A percentile compares a stretch with the other conserved stretches of the same genome.
phyloP scores from a whole-genome alignment of 2,329 filamentous ascomycete species.

The Exophiala sideris region DNA sequence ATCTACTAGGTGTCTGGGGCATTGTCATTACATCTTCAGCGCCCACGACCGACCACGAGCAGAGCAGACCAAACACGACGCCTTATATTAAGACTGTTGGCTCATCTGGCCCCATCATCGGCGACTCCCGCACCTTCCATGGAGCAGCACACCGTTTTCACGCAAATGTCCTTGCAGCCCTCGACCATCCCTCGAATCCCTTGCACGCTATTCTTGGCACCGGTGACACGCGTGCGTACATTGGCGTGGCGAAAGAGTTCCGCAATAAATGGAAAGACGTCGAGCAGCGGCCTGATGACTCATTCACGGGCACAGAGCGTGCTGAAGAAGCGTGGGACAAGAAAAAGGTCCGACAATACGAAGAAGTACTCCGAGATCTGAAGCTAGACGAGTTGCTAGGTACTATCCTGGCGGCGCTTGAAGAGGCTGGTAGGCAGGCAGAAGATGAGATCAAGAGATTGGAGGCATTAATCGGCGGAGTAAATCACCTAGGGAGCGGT shows the following conservation, averaged over 20 bases:
- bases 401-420: constrained; percentile 57
- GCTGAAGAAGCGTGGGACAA: constrained; percentile 28
- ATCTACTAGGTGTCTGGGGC: constrained; percentile 63
- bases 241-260: constrained; percentile 65
- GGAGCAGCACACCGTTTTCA: constrained; percentile 57
- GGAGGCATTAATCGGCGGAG: constrained; percentile 5
- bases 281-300: constrained; percentile 21
- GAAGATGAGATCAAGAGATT: constrained; percentile 40
- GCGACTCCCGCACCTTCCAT: constrained; percentile 26
- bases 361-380: constrained; percentile 55
- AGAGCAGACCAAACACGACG: neutral
- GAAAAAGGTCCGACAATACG: constrained; percentile 29
- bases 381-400: constrained; percentile 60
- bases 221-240: constrained; percentile 55
- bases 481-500: neutral
- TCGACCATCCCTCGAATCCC: constrained; percentile 57
- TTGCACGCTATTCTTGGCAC: constrained; percentile 55
- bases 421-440: constrained; percentile 55
- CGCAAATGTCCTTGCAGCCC: constrained; percentile 63
- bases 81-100: neutral
- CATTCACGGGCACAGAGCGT: constrained; percentile 20
- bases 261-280: constrained; percentile 65
- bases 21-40: constrained; percentile 46
- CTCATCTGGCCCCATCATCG: constrained; percentile 19
- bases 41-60: neutral